These are phyloP conservation scores for Ustilago trichophora DNA, from an alignment of 1,284 basidiomycete genomes.

Conservation along the genomic window DNA sequence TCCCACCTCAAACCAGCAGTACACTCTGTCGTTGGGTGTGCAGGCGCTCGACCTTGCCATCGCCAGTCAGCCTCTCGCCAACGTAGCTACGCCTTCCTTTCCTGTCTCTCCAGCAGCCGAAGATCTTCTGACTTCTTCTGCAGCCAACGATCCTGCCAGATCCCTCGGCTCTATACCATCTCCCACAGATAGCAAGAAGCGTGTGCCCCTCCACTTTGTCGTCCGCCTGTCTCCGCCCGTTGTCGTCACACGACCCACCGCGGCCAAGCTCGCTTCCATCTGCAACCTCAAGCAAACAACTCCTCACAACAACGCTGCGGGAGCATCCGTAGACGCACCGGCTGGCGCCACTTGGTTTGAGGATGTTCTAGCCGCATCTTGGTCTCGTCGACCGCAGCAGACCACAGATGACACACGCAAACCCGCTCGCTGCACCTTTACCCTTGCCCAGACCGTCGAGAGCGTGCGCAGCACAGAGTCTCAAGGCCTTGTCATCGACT, in stretches of 20 bases:
- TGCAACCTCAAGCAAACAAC: slow-evolving; percentile 26
- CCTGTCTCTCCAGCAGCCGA: slow-evolving; percentile 22
- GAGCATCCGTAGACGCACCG: neutral
- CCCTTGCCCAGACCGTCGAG: slow-evolving; percentile 31
- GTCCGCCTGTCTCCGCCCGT: slow-evolving; percentile 33
- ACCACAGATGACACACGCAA: neutral
- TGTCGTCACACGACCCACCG: slow-evolving; percentile 37
- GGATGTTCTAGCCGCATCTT: slow-evolving; percentile 32
- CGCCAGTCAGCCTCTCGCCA: neutral
- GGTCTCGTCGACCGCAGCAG: slow-evolving; percentile 15
- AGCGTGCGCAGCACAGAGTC: slow-evolving; percentile 34
- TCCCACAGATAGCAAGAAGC: slow-evolving; percentile 1
- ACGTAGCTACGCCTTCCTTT: slow-evolving; percentile 10
- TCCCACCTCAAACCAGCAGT: slow-evolving; percentile 15
- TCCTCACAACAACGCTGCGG: slow-evolving; percentile 2
- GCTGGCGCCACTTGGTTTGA: slow-evolving; percentile 38
- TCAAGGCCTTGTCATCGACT: slow-evolving; percentile 41
- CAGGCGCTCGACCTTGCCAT: slow-evolving; percentile 28
- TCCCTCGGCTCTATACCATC: slow-evolving; percentile 23
- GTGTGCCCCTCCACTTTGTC: slow-evolving; percentile 31
- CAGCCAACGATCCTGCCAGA: neutral
- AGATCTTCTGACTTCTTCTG: slow-evolving; percentile 1
- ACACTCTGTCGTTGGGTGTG: slow-evolving; percentile 25
- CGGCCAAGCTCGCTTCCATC: slow-evolving; percentile 39
- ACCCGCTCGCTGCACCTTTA: slow-evolving; percentile 26